A percentile compares a stretch with the other conserved stretches of the same genome.
These are phyloP conservation scores for Penicillium cosmopolitanum DNA, from an alignment of 495 filamentous ascomycete genomes.

Conservation along the genomic window DNA sequence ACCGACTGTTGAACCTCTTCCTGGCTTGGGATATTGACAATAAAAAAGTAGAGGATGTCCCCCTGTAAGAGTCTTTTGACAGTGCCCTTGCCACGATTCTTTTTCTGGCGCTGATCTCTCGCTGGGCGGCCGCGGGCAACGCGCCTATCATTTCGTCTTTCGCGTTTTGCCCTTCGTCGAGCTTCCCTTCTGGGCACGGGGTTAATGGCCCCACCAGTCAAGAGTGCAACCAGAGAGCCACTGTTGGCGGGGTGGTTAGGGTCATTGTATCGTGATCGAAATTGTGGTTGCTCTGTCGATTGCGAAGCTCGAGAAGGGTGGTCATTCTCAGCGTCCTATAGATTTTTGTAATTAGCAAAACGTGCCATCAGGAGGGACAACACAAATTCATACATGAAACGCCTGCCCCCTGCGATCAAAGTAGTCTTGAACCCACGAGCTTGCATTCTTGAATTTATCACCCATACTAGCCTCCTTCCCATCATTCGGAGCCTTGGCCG, in stretches of 20 bases:
- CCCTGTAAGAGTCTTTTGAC: slow-evolving; percentile 15
- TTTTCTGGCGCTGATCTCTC: slow-evolving; percentile 10
- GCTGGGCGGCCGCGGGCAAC: slow-evolving; percentile 12
- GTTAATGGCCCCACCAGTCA: slow-evolving; percentile 18
- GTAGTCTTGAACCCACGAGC: slow-evolving; percentile 20
- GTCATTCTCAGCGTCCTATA: slow-evolving; percentile 14
- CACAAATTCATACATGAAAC: slow-evolving; percentile 9
- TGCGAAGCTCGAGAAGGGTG: slow-evolving; percentile 11
- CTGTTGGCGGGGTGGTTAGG: slow-evolving; percentile 22
- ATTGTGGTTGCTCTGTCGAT: not conserved
- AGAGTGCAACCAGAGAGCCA: slow-evolving; percentile 17
- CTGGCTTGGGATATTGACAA: slow-evolving; percentile 11
- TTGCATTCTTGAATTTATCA: slow-evolving; percentile 9
- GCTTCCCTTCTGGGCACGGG: slow-evolving; percentile 7
- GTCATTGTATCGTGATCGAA: slow-evolving; percentile 22
- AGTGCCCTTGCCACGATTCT: slow-evolving; percentile 9
- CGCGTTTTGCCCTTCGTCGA: not conserved
- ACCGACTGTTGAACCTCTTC: slow-evolving; percentile 15
- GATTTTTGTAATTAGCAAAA: not conserved
- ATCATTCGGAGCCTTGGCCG: not conserved
- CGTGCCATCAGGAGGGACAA: too few species aligned
- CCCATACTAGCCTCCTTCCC: slow-evolving; percentile 6
- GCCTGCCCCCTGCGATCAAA: slow-evolving; percentile 13
- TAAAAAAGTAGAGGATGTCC: slow-evolving; percentile 14
- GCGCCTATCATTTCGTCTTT: not conserved